Percentiles rank a stretch among this genome's conserved stretches.
These are phyloP conservation scores for Aspergillus awamori DNA, from an alignment of 2,329 filamentous ascomycete species.

Conservation along the genomic window DNA sequence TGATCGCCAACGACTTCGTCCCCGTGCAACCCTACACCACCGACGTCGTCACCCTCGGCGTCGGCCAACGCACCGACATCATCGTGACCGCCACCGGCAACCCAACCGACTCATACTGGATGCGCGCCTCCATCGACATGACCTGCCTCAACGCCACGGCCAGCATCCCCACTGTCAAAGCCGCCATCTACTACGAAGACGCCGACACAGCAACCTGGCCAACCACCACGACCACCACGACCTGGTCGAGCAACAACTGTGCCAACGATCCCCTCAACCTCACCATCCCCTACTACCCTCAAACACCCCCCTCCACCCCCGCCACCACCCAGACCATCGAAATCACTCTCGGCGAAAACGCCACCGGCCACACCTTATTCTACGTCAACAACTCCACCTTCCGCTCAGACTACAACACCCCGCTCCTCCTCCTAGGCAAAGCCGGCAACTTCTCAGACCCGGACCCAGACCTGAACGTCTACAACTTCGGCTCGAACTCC, in stretches of 20 bases:
- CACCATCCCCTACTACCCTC: background rate
- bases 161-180: background rate
- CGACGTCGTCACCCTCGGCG: constrained; percentile 44
- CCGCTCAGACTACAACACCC: constrained; percentile 5
- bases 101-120: constrained; percentile 46
- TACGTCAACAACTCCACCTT: constrained; percentile 1
- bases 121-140: constrained; percentile 19
- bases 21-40: constrained; percentile 55
- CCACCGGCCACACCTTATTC: background rate
- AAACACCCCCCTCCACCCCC: background rate
- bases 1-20: constrained; percentile 49
- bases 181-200: background rate
- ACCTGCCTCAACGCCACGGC: background rate
- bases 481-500: constrained; percentile 1
- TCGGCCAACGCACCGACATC: constrained; percentile 48
- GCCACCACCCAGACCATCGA: background rate
- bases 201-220: background rate
- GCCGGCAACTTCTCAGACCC: background rate
- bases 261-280: background rate
- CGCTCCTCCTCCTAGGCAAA: background rate
- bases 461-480: background rate
- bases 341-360: background rate
- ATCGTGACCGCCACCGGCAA: constrained; percentile 48
- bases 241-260: constrained; percentile 5
- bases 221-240: background rate